Conservation (phyloP, 495 filamentous ascomycete genomes). For the Aeminium ludgeri region DNA sequence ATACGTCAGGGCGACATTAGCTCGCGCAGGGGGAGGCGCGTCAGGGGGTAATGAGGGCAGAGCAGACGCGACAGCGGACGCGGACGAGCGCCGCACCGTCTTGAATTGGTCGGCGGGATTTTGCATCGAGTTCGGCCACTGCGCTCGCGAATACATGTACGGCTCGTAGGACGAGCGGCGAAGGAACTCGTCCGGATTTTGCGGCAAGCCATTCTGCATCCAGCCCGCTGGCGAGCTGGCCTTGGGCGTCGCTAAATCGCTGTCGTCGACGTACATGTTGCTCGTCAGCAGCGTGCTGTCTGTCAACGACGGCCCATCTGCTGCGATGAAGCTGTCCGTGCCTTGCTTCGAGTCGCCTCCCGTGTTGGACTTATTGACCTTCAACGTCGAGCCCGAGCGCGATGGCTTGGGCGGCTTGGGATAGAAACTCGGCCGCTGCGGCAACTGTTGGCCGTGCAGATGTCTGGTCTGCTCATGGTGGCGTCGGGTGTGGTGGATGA, state of each 20-base stretch:
- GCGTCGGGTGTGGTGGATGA: constrained; percentile 48
- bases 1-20: constrained; percentile 58
- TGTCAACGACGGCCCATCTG: no score
- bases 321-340: no score
- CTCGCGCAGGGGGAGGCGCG: constrained; percentile 27
- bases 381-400: constrained; percentile 14
- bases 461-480: constrained; percentile 28
- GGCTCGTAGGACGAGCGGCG: constrained; percentile 11
- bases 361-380: constrained; percentile 26
- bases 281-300: no score
- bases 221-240: background rate
- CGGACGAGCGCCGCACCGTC: constrained; percentile 12
- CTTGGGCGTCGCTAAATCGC: no score
- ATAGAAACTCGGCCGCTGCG: constrained; percentile 41
- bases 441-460: constrained; percentile 10
- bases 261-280: no score
- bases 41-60: constrained; percentile 5
- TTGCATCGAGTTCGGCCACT: background rate
- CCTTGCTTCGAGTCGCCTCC: background rate
- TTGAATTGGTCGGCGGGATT: constrained; percentile 4
- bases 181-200: constrained; percentile 5
- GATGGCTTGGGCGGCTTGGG: constrained; percentile 42
- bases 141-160: background rate
- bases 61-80: background rate
- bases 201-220: constrained; percentile 4